Percentiles rank a stretch among this genome's conserved stretches.
These are phyloP conservation scores for Adenanthera pavonina DNA, from an alignment of 306 rosid genomes.

Conservation along the genomic window DNA sequence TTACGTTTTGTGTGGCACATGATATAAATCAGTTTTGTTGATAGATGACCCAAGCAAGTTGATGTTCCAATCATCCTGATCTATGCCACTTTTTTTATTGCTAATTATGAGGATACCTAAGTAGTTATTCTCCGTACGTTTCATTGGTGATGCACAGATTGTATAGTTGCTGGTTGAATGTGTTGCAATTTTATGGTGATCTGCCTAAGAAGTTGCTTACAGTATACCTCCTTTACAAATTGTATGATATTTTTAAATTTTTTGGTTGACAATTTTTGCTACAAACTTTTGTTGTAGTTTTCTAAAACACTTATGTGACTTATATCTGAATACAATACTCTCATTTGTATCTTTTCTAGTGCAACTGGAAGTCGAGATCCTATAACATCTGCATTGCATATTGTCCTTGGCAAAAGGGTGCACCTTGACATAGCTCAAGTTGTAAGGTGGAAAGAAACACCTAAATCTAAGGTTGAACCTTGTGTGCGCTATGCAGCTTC, in stretches of 20 bases:
- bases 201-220: conserved; percentile 2
- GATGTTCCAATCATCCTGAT: conserved; percentile 8
- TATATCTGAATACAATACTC: conserved; percentile 25
- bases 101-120: neutral
- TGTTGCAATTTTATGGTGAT: neutral
- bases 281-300: conserved; percentile 27
- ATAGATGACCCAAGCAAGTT: neutral
- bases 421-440: conserved; percentile 92
- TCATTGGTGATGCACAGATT: conserved; percentile 8
- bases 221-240: conserved; percentile 18
- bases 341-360: conserved; percentile 68
- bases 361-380: conserved; percentile 96
- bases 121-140: neutral
- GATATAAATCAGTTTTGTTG: neutral
- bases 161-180: neutral
- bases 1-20: neutral
- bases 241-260: conserved; percentile 13
- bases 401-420: conserved; percentile 85
- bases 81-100: neutral
- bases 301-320: conserved; percentile 15
- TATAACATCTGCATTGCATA: conserved; percentile 82
- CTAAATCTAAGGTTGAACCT: conserved; percentile 79
- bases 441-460: conserved; percentile 86
- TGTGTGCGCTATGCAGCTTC: conserved; percentile 90
- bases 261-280: conserved; percentile 11